Evolutionary conservation across 2,329 filamentous ascomycete genomes (phyloP).

Genomic region (Seiridium cupressi): DNA sequence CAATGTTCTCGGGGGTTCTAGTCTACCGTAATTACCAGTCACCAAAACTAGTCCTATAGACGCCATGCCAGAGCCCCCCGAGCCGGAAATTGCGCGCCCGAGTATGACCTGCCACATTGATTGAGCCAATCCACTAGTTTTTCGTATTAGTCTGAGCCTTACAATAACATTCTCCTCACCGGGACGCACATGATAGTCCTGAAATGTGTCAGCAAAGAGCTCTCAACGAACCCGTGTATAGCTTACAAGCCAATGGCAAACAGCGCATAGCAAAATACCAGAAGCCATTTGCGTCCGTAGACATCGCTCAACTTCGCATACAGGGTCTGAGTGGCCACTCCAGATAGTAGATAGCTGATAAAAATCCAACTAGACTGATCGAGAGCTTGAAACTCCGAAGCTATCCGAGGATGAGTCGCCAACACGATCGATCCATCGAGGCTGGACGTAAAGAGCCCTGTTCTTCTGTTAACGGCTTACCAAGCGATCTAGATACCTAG

Average conservation of each 20-base stretch:
- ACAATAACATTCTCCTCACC: too few species aligned
- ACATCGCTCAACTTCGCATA: conserved; percentile 58
- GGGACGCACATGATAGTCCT: neutral
- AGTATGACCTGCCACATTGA: conserved; percentile 47
- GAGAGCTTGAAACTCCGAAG: conserved; percentile 8
- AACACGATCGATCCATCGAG: conserved; percentile 8
- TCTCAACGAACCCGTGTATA: neutral
- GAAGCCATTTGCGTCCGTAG: conserved; percentile 51
- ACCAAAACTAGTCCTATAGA: conserved; percentile 51
- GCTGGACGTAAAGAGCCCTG: conserved; percentile 5
- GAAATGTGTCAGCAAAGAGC: neutral
- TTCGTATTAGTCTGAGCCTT: neutral
- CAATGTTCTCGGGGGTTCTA: neutral
- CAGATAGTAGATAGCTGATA: conserved; percentile 6
- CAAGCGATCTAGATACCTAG: too few species aligned
- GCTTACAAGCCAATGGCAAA: conserved; percentile 49
- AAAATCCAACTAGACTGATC: conserved; percentile 8
- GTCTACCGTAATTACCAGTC: conserved; percentile 34
- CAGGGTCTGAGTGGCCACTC: conserved; percentile 5
- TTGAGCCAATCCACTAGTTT: conserved; percentile 38
- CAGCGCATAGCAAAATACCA: conserved; percentile 47
- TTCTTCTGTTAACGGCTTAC: neutral
- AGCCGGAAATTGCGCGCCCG: conserved; percentile 50
- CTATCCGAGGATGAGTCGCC: conserved; percentile 8
- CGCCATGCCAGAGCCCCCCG: conserved; percentile 49